A percentile compares a stretch with the other conserved stretches of the same genome.
Conservation (phyloP, 106 monocot genomes). For the Chionographis japonica region DNA sequence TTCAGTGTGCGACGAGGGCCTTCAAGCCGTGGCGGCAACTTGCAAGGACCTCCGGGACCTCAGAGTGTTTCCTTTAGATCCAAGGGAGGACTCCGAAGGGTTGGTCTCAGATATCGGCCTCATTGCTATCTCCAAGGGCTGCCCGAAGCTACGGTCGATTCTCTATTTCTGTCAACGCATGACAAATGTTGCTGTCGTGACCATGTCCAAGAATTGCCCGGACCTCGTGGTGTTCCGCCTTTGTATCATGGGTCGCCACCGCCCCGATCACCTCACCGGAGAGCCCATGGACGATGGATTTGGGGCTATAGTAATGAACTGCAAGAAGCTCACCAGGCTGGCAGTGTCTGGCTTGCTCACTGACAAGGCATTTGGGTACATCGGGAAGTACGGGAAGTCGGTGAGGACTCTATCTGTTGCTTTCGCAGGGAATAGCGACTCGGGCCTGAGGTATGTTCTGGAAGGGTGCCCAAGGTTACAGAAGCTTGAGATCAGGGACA, state of each 20-base stretch:
- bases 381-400: constrained; percentile 72
- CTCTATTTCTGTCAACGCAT: constrained; percentile 84
- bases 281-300: constrained; percentile 89
- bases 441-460: constrained; percentile 55
- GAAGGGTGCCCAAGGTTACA: constrained; percentile 71
- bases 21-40: constrained; percentile 54
- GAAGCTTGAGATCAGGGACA: constrained; percentile 88
- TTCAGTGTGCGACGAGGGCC: constrained; percentile 56
- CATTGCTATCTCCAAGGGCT: constrained; percentile 70
- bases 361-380: constrained; percentile 72
- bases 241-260: constrained; percentile 77
- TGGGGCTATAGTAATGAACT: constrained; percentile 81
- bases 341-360: constrained; percentile 80
- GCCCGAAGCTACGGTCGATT: constrained; percentile 68
- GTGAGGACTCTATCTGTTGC: constrained; percentile 85
- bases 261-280: constrained; percentile 55
- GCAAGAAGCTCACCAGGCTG: constrained; percentile 78
- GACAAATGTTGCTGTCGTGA: constrained; percentile 70
- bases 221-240: constrained; percentile 75
- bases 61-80: constrained; percentile 51
- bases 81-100: constrained; percentile 47
- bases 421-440: constrained; percentile 71
- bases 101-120: constrained; percentile 68
- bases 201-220: constrained; percentile 77
- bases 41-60: constrained; percentile 63